Percentiles rank a stretch among this genome's conserved stretches.
Conservation (phyloP, 768 basidiomycete species). For the Tylopilus vinaceipallidus region DNA sequence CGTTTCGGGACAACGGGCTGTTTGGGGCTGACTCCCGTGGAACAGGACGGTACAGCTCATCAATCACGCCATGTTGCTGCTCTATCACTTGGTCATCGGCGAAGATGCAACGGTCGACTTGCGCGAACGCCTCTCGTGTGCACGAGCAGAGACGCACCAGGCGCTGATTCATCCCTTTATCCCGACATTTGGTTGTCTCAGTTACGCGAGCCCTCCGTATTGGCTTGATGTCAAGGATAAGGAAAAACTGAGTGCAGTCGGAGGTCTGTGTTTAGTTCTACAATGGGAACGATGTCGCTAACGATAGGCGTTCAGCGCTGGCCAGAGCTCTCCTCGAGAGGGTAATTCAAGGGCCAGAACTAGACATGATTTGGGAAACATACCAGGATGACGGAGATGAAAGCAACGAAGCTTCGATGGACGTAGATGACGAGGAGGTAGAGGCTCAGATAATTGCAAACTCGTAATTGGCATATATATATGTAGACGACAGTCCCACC, state of each 20-base stretch:
- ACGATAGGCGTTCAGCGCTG: conserved; percentile 40
- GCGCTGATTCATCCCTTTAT: conserved; percentile 69
- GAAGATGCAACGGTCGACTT: conserved; percentile 49
- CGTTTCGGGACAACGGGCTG: neutral
- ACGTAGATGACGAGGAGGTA: conserved; percentile 61
- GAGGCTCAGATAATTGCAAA: conserved; percentile 29
- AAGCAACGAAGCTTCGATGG: conserved; percentile 36
- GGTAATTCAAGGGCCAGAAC: conserved; percentile 71
- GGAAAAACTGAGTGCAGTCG: conserved; percentile 42
- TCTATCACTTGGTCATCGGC: conserved; percentile 62
- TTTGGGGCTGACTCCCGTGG: conserved; percentile 1
- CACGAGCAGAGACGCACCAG: conserved; percentile 53
- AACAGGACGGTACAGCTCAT: conserved; percentile 50
- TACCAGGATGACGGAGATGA: conserved; percentile 50
- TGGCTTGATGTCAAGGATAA: conserved; percentile 48
- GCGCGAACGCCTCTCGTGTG: conserved; percentile 55
- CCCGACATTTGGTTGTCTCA: conserved; percentile 73
- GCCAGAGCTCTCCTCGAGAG: conserved; percentile 60
- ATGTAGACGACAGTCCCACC: neutral
- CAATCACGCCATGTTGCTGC: conserved; percentile 52
- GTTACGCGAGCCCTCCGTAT: conserved; percentile 63
- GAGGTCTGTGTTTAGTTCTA: conserved; percentile 40
- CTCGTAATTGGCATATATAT: conserved; percentile 4
- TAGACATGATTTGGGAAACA: conserved; percentile 62
- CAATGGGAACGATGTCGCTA: neutral